Percentiles rank a stretch among this genome's conserved stretches.
Conservation (phyloP, 202 grass and related monocot species). For the Dendrocalamus latiflorus region DNA sequence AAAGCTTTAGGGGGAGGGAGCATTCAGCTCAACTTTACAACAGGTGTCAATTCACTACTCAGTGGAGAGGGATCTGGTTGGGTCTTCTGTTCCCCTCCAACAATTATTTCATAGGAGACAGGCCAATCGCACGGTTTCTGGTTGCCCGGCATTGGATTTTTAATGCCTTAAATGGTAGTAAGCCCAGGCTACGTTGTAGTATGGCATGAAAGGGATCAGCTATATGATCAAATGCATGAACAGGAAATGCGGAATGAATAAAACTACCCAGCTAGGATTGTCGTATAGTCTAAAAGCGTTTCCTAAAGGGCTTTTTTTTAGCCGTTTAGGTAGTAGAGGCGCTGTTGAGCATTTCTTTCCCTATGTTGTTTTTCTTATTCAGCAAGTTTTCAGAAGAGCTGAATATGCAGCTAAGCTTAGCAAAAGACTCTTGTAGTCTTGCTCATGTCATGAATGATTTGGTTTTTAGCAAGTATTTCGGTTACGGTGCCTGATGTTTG, state of each 20-base stretch:
- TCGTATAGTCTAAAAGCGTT: background rate
- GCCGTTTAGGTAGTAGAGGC: background rate
- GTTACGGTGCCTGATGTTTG: background rate
- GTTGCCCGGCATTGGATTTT: constrained; percentile 57
- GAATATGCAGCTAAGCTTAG: background rate
- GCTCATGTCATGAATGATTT: background rate
- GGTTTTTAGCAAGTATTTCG: background rate
- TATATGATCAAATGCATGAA: constrained; percentile 19
- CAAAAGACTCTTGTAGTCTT: constrained; percentile 6
- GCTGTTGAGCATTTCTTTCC: background rate
- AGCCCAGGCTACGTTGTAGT: constrained; percentile 40
- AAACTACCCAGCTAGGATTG: background rate
- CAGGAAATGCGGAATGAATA: background rate
- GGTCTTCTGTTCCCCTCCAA: constrained; percentile 39
- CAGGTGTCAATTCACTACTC: constrained; percentile 68
- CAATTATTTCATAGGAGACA: constrained; percentile 49
- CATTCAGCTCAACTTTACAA: constrained; percentile 53
- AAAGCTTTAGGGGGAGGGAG: too few relatives aligned
- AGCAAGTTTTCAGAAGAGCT: background rate
- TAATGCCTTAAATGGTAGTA: constrained; percentile 58
- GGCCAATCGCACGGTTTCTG: constrained; percentile 57
- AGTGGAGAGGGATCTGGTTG: constrained; percentile 40
- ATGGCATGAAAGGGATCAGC: constrained; percentile 41
- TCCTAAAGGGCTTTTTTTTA: constrained; percentile 9
- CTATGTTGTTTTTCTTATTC: constrained; percentile 12